Evolutionary conservation across 768 basidiomycete species (phyloP), one percentile per base, ranked within the genome.

Genomic region (Rhodotorula babjevae): DNA sequence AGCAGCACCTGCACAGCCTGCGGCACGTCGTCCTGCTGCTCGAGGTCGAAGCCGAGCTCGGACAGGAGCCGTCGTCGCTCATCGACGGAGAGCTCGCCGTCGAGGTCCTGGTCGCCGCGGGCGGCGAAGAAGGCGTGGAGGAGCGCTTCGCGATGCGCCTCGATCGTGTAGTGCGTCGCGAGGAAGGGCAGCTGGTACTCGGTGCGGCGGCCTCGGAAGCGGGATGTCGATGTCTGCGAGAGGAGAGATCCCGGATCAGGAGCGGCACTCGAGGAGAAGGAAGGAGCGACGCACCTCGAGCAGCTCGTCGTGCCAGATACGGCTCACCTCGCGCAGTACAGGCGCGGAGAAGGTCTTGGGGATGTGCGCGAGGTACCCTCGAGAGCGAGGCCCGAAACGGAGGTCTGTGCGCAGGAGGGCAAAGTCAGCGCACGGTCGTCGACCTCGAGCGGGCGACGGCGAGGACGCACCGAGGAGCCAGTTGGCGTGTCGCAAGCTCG

Each of bases 321-420:
- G 47, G 3, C 78, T 77, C 49, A 80, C 63, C 72, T 84, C 84
- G 57, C 79, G 78, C 50, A 84, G 75, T 25, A 84, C 61, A 0
- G 83, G 77, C 19, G 79, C 70, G 27, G 82, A 81, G 27, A 82
- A 75, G 1, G 80, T 72, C 58, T 83, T 82, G 42, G 82, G 82
- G 61, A 82, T 81, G 78, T 84, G 84, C 21, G 81, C 80, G 61
- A 82, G 79, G 73, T 84, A 84, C 0, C 81, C 80, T 3, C 84
- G 80, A 15, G 76, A 65, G 5, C 83, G 80, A 12, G 59, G 62
- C 47, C 83, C 84, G 65, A 84, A 84, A 59, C 83, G 82, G 44
- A 62, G 70, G 81, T 83, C 79, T 56, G 55, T 14, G 21, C 23
- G 15, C 15, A 5, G 3, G 29, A 15, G 53, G 36, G n/a, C n/a